Evolutionary conservation across 768 basidiomycete genomes (phyloP), one percentile per base, ranked within the genome.

Genomic region (Leucocoprinus leucothites): DNA sequence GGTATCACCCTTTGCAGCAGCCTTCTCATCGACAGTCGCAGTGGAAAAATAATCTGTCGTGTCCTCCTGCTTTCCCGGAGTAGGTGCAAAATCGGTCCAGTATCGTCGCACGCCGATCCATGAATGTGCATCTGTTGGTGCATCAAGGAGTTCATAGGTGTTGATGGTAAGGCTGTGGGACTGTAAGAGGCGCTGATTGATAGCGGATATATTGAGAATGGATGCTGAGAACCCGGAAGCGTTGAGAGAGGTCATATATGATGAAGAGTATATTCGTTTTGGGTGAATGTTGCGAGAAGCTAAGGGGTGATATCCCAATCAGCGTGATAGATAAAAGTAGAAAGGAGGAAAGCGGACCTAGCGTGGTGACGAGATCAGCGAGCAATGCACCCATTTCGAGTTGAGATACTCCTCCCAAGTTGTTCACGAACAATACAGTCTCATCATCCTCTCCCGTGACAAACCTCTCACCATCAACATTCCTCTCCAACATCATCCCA

Each of bases 181-280:
- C 26, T 25, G 13, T 35, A 14, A 63, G 51, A 24, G 13, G 13
- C 26, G 63, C 5, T 31, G 5, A 9, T 64, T 35, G 19, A 74
- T 63, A 24, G 63, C 65, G n/a, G 76, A 71, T 22, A 76, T 59
- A 58, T 83, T 82, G 11, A 82, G 68, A 3, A 82, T 62, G 14
- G 79, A 80, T 40, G 82, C 65, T 1, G 80, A 82, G 61, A 83
- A 78, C 22, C 81, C 81, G 1, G 82, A 82, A n/a, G 79, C 79
- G 61, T 83, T 82, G 57, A 84, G 73, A 7, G 80, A 81, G 1
- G 82, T 82, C 80, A 84, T 82, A 64, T 76, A 84, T 2, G 76
- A 65, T 3, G 79, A 76, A 6, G 69, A 65, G 61, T 80, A 80
- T 9, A 81, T 69, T 16, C 81, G 67, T 14, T 63, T 57, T 0